A percentile compares a stretch with the other conserved stretches of the same genome.
These are phyloP conservation scores for Moesziomyces globuligerus DNA, from an alignment of 1,284 basidiomycete species.

Conservation along the genomic window DNA sequence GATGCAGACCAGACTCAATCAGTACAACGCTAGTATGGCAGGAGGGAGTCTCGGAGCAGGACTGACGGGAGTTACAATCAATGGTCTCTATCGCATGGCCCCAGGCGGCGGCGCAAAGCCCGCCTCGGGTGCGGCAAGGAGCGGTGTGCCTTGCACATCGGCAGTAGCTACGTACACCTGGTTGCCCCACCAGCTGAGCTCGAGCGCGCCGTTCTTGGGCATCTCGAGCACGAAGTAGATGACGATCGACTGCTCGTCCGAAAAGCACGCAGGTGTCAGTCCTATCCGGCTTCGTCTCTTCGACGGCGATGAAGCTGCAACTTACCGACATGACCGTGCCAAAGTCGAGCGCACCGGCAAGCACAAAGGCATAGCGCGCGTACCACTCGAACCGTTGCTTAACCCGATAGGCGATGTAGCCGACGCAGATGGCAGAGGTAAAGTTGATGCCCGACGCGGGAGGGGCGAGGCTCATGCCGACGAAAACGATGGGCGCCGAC, in stretches of 20 bases:
- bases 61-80: neutral
- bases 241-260: conserved; percentile 9
- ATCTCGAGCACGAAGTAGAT: conserved; percentile 45
- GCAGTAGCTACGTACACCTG: conserved; percentile 52
- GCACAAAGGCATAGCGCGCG: conserved; percentile 68
- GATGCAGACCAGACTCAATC: too few relatives aligned
- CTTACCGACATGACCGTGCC: conserved; percentile 64
- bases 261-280: neutral
- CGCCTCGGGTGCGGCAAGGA: conserved; percentile 9
- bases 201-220: conserved; percentile 31
- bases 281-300: neutral
- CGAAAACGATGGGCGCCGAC: conserved; percentile 57
- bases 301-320: conserved; percentile 20
- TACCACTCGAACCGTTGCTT: conserved; percentile 65
- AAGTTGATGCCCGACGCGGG: conserved; percentile 66
- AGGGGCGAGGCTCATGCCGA: conserved; percentile 53
- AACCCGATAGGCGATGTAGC: conserved; percentile 67
- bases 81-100: neutral
- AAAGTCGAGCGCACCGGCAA: conserved; percentile 67
- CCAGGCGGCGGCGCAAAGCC: conserved; percentile 42
- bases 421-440: conserved; percentile 70
- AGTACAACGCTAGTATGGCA: too few relatives aligned
- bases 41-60: neutral
- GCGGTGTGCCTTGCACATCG: conserved; percentile 24
- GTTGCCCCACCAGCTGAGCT: conserved; percentile 62